Evolutionary conservation across 2,329 filamentous ascomycete species (phyloP).

Genomic region (Ceratocystis smalleyi): DNA sequence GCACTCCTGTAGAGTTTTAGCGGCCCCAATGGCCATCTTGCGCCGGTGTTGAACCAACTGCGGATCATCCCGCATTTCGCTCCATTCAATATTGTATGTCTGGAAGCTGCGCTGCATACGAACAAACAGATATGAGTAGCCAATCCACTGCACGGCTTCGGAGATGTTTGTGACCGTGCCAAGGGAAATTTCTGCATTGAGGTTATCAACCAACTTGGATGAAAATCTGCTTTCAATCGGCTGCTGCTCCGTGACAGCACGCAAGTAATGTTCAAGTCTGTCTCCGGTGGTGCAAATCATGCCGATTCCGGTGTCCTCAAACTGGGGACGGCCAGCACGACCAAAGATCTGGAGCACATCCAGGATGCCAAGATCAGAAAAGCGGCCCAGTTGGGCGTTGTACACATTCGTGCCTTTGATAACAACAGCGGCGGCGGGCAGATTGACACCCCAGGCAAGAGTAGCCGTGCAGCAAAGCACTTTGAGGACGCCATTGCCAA

Average conservation of each 20-base stretch:
- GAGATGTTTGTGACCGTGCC: conserved; percentile 89
- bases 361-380: conserved; percentile 86
- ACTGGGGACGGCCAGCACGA: conserved; percentile 92
- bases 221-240: conserved; percentile 97
- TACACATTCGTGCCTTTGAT: conserved; percentile 98
- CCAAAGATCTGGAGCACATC: conserved; percentile 97
- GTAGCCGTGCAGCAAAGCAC: conserved; percentile 97
- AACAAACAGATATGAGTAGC: conserved; percentile 94
- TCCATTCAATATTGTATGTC: conserved; percentile 89
- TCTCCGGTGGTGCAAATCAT: conserved; percentile 97
- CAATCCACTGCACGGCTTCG: conserved; percentile 92
- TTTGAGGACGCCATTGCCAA: conserved; percentile 81
- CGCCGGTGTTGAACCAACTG: conserved; percentile 72
- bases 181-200: conserved; percentile 86
- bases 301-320: conserved; percentile 92
- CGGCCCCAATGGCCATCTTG: conserved; percentile 76
- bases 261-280: conserved; percentile 78
- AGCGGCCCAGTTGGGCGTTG: conserved; percentile 90
- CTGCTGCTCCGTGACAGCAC: conserved; percentile 85
- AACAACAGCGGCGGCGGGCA: conserved; percentile 87
- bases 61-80: conserved; percentile 76
- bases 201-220: conserved; percentile 81
- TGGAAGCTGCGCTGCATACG: conserved; percentile 87
- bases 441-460: conserved; percentile 94
- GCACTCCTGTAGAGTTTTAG: conserved; percentile 70